phyloP scores from a whole-genome alignment of 768 basidiomycete genomes.

The Gloeopeniophorella convolvens region DNA sequence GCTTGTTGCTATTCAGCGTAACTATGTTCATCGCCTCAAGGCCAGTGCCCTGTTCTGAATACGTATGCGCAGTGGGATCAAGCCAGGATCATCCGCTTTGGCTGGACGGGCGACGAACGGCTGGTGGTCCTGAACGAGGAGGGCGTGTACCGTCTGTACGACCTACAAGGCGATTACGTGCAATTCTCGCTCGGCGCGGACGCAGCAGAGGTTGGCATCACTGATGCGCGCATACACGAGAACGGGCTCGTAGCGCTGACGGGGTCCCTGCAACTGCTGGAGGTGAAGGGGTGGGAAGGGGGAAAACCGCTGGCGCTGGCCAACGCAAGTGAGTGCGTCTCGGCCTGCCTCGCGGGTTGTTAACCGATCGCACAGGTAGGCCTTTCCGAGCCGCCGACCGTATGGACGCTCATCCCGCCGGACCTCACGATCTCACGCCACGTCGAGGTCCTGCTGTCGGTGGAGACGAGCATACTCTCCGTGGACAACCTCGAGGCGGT shows the following conservation, averaged over 20 bases:
- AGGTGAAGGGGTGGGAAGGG: conserved; percentile 88
- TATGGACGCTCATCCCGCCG: conserved; percentile 88
- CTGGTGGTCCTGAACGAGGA: conserved; percentile 88
- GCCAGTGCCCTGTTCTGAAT: too few relatives aligned
- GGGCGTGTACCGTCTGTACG: conserved; percentile 85
- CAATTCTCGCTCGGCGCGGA: conserved; percentile 83
- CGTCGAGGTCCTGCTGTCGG: conserved; percentile 81
- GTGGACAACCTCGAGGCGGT: conserved; percentile 86
- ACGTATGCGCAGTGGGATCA: conserved; percentile 99
- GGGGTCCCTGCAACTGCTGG: conserved; percentile 64
- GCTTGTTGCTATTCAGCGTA: conserved; percentile 64
- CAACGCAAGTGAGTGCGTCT: conserved; percentile 55
- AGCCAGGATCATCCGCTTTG: conserved; percentile 71
- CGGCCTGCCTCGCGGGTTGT: background rate
- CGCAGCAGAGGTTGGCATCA: conserved; percentile 72
- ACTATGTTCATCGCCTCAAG: too few relatives aligned
- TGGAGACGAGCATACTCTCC: conserved; percentile 70
- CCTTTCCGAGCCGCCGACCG: conserved; percentile 68
- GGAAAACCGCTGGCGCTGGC: conserved; percentile 65
- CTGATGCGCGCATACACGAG: conserved; percentile 83
- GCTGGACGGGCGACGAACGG: conserved; percentile 78
- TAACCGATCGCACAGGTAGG: conserved; percentile 34
- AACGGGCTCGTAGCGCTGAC: conserved; percentile 84
- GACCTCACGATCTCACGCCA: conserved; percentile 86
- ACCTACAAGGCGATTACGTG: conserved; percentile 77